phyloP scores from a whole-genome alignment of 257 asterid genomes.

The Gynochthodes officinalis region DNA sequence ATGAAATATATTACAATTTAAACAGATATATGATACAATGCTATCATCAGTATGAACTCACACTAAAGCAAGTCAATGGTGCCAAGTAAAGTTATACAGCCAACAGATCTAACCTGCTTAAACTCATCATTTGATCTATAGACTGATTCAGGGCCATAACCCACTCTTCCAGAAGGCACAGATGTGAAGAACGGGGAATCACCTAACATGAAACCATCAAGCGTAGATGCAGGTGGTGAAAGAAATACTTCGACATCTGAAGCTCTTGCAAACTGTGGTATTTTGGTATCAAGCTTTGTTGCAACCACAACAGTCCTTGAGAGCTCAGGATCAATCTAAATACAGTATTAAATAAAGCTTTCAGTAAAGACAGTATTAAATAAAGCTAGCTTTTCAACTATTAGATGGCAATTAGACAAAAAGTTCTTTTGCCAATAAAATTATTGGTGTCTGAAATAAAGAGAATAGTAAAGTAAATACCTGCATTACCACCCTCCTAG shows the following conservation, averaged over 20 bases:
- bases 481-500: conserved; percentile 96
- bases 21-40: neutral
- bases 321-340: conserved; percentile 95
- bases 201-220: conserved; percentile 94
- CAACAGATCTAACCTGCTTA: conserved; percentile 60
- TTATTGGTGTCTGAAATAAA: neutral
- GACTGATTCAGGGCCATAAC: conserved; percentile 81
- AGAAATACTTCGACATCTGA: conserved; percentile 97
- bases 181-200: conserved; percentile 98
- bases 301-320: conserved; percentile 93
- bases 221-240: conserved; percentile 85
- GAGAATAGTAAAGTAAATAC: conserved; percentile 30
- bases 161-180: conserved; percentile 98
- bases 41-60: neutral
- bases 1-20: neutral
- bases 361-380: neutral
- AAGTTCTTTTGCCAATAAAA: neutral
- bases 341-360: conserved; percentile 20
- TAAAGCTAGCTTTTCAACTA: neutral
- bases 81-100: conserved; percentile 18
- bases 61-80: neutral
- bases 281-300: conserved; percentile 93
- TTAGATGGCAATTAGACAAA: neutral
- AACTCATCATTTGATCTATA: conserved; percentile 91
- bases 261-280: conserved; percentile 97